These are phyloP conservation scores for Periconia sp. DNA, from an alignment of 2,329 filamentous ascomycete species.

Conservation along the genomic window DNA sequence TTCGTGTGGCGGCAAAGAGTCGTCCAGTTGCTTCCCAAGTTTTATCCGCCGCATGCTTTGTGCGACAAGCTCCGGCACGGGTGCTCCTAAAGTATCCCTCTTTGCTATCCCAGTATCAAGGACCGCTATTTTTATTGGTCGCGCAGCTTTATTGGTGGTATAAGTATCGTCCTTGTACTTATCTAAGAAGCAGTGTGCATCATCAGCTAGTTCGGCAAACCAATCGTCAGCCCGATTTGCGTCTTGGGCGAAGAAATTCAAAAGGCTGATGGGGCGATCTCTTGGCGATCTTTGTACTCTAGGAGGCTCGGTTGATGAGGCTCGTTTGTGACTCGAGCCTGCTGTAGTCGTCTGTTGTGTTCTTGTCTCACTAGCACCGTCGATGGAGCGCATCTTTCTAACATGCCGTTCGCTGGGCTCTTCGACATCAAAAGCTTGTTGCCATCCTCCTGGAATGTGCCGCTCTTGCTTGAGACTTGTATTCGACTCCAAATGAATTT, in stretches of 20 bases:
- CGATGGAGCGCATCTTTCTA: too few species aligned
- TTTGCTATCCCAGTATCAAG: constrained; percentile 11
- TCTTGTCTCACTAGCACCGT: too few species aligned
- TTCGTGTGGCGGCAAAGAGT: background rate
- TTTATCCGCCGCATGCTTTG: background rate
- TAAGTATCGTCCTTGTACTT: constrained; percentile 3
- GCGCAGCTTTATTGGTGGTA: background rate
- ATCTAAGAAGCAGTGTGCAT: constrained; percentile 3
- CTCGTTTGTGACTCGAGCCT: too few species aligned
- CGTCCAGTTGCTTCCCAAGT: constrained; percentile 1
- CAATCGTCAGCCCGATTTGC: constrained; percentile 2
- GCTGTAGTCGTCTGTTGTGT: too few species aligned
- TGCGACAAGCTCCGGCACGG: background rate
- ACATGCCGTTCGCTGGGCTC: too few species aligned
- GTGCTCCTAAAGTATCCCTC: background rate
- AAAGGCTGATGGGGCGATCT: background rate
- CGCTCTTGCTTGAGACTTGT: too few species aligned
- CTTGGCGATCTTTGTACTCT: background rate
- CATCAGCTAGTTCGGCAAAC: constrained; percentile 1
- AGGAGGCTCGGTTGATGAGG: too few species aligned
- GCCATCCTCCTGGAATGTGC: too few species aligned
- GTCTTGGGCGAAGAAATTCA: background rate
- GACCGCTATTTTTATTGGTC: constrained; percentile 9
- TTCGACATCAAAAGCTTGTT: too few species aligned
- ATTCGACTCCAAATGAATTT: too few species aligned